A percentile compares a stretch with the other conserved stretches of the same genome.
Evolutionary conservation across 345 rosid species (phyloP).

Genomic region (Eucalyptus shirleyi): DNA sequence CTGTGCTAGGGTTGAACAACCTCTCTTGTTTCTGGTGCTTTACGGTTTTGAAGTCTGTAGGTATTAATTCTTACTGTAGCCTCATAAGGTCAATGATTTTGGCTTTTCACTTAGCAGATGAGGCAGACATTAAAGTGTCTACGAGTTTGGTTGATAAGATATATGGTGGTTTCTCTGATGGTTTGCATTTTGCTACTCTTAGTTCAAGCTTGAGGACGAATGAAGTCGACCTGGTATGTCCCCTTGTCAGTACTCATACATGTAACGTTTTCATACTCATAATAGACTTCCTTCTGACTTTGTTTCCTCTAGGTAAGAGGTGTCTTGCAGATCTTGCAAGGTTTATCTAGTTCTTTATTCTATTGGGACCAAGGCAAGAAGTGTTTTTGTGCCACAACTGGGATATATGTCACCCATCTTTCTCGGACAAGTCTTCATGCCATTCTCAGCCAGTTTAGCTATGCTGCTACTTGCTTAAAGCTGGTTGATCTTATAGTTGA

Average conservation of each 20-base stretch:
- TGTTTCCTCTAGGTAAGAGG: constrained; percentile 31
- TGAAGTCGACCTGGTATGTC: constrained; percentile 51
- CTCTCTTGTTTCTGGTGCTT: not conserved
- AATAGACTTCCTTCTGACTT: not conserved
- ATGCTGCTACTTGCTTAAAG: constrained; percentile 69
- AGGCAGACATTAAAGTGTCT: not conserved
- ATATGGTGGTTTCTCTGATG: constrained; percentile 16
- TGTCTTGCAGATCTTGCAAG: constrained; percentile 66
- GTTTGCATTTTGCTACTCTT: constrained; percentile 16
- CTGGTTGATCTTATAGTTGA: constrained; percentile 40
- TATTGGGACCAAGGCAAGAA: constrained; percentile 41
- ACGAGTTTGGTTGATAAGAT: constrained; percentile 20
- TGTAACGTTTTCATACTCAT: not conserved
- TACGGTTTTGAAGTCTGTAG: not conserved
- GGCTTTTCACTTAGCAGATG: not conserved
- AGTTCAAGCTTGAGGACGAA: constrained; percentile 23
- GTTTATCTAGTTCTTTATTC: constrained; percentile 50
- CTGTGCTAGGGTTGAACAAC: not conserved
- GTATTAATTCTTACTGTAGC: not conserved
- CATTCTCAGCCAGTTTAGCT: constrained; percentile 45
- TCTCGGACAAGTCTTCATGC: constrained; percentile 49
- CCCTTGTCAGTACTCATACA: not conserved
- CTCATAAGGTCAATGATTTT: not conserved
- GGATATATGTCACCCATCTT: constrained; percentile 60
- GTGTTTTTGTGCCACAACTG: constrained; percentile 26